phyloP scores from a whole-genome alignment of 768 basidiomycete species.

The Amanita fuliginea region DNA sequence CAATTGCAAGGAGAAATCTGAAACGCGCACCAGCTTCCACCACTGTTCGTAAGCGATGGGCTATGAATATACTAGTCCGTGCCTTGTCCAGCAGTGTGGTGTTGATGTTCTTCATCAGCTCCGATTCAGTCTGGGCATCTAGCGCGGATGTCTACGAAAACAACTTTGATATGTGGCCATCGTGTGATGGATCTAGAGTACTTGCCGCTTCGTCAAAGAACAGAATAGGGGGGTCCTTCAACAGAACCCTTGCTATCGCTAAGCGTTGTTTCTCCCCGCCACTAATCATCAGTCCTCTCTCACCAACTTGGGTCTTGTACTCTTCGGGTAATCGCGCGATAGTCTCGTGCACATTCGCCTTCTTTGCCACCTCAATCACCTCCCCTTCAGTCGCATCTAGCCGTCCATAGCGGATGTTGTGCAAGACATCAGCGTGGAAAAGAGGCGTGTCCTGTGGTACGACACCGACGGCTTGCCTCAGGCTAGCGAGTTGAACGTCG shows the following conservation, averaged over 20 bases:
- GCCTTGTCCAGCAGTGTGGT: conserved; percentile 59
- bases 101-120: conserved; percentile 93
- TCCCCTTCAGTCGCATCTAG: conserved; percentile 84
- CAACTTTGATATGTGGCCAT: not conserved
- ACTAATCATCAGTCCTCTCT: conserved; percentile 95
- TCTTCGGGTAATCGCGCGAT: conserved; percentile 75
- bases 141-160: conserved; percentile 76
- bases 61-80: conserved; percentile 94
- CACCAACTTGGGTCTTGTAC: conserved; percentile 88
- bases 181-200: conserved; percentile 10
- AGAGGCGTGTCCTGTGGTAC: conserved; percentile 98
- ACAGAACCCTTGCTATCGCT: conserved; percentile 83
- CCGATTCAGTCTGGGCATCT: conserved; percentile 90
- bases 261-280: conserved; percentile 97
- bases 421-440: conserved; percentile 92
- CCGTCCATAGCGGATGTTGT: conserved; percentile 90
- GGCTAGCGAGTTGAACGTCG: conserved; percentile 55
- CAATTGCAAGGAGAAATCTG: not conserved
- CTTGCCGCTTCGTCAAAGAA: conserved; percentile 98
- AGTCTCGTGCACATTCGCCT: conserved; percentile 81
- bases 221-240: conserved; percentile 92
- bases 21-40: conserved; percentile 66
- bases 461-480: conserved; percentile 75
- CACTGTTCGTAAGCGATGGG: conserved; percentile 83
- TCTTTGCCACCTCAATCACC: conserved; percentile 70